Conservation (phyloP, 164 flowering plant species). For the Annona squamosa region DNA sequence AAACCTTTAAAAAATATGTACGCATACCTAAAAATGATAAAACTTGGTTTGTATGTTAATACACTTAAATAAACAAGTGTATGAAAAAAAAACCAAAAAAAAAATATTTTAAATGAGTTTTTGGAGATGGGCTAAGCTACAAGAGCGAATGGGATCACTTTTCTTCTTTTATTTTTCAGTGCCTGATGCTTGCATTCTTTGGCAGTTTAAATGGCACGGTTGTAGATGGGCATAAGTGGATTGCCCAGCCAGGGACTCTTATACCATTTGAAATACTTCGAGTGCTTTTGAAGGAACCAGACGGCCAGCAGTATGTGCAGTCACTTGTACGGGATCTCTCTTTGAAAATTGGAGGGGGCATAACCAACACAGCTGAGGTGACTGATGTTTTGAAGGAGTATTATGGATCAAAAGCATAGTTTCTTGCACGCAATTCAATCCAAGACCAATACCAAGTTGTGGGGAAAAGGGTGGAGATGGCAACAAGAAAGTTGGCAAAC, state of each 20-base stretch:
- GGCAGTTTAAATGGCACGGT: slow-evolving; percentile 33
- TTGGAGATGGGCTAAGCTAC: too few species aligned
- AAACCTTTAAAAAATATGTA: too few species aligned
- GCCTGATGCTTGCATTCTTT: not conserved
- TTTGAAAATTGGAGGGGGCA: slow-evolving; percentile 10
- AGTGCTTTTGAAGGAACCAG: slow-evolving; percentile 28
- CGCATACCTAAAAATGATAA: too few species aligned
- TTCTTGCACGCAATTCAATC: not conserved
- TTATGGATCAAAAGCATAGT: not conserved
- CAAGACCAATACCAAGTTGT: not conserved
- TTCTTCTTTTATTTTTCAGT: not conserved
- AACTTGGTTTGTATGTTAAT: too few species aligned
- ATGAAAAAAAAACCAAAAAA: too few species aligned
- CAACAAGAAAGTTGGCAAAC: not conserved
- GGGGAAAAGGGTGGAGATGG: not conserved
- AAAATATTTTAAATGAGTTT: too few species aligned
- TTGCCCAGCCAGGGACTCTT: slow-evolving; percentile 33
- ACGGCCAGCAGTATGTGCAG: slow-evolving; percentile 23
- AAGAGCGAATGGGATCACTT: too few species aligned
- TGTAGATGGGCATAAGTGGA: slow-evolving; percentile 16
- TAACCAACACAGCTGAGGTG: not conserved
- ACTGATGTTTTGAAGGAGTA: slow-evolving; percentile 9
- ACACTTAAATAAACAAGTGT: too few species aligned
- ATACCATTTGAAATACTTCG: slow-evolving; percentile 30
- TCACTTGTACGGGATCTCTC: slow-evolving; percentile 9